Evolutionary conservation across 2,329 filamentous ascomycete species (phyloP).

Genomic region (Aspergillus chevalieri): DNA sequence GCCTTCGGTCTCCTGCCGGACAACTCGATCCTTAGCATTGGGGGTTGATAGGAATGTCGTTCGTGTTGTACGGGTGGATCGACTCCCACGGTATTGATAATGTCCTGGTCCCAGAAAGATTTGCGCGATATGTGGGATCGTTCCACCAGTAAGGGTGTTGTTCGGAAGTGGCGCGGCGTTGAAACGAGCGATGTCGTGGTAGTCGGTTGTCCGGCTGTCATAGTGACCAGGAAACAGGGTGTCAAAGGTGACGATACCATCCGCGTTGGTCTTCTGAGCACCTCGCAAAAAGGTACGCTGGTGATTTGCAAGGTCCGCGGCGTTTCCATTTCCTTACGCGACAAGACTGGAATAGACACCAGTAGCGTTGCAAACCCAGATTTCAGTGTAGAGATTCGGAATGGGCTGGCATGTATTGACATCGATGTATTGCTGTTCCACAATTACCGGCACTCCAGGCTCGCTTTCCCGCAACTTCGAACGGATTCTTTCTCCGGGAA

Average conservation of each 20-base stretch:
- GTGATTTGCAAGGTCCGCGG: conserved; percentile 20
- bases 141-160: conserved; percentile 40
- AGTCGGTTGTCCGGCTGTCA: conserved; percentile 26
- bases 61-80: conserved; percentile 29
- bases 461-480: conserved; percentile 31
- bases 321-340: conserved; percentile 22
- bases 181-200: conserved; percentile 25
- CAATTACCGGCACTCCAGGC: conserved; percentile 29
- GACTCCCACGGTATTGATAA: conserved; percentile 47
- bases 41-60: conserved; percentile 10
- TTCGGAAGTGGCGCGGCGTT: conserved; percentile 24
- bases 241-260: conserved; percentile 39
- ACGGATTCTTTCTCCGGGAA: conserved; percentile 34
- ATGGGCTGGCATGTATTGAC: conserved; percentile 36
- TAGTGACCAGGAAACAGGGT: conserved; percentile 44
- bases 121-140: conserved; percentile 55
- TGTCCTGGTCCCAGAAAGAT: conserved; percentile 56
- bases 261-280: conserved; percentile 36
- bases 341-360: conserved; percentile 25
- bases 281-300: conserved; percentile 39
- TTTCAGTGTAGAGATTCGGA: conserved; percentile 25
- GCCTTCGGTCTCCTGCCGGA: conserved; percentile 8
- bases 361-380: conserved; percentile 33
- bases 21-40: conserved; percentile 10
- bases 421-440: conserved; percentile 38